Percentiles rank a stretch among this genome's conserved stretches.
These are phyloP conservation scores for Rhizopogon vinicolor DNA, from an alignment of 768 basidiomycete genomes.

Conservation along the genomic window DNA sequence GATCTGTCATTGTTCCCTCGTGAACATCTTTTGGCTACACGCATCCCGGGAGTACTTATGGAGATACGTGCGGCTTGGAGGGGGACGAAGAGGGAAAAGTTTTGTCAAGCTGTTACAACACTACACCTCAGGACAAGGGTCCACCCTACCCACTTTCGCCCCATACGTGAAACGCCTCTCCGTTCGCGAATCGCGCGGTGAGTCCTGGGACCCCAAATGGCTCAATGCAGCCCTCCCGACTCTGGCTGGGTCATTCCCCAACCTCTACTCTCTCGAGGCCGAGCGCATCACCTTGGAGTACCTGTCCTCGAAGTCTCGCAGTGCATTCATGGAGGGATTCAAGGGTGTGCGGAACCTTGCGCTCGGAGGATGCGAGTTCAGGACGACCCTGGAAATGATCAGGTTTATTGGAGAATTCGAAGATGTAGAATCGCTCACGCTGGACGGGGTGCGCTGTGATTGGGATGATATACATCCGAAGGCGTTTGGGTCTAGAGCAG, in stretches of 20 bases:
- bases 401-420: slow-evolving; percentile 22
- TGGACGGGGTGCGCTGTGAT: slow-evolving; percentile 24
- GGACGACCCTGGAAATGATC: slow-evolving; percentile 22
- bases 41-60: slow-evolving; percentile 20
- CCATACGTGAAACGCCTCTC: slow-evolving; percentile 41
- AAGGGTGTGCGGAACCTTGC: slow-evolving; percentile 14
- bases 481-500: slow-evolving; percentile 1
- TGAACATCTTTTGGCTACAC: slow-evolving; percentile 26
- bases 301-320: slow-evolving; percentile 22
- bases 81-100: slow-evolving; percentile 14
- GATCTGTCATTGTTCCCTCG: slow-evolving; percentile 23
- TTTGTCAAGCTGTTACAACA: slow-evolving; percentile 14
- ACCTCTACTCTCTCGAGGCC: slow-evolving; percentile 21
- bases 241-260: slow-evolving; percentile 15
- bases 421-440: slow-evolving; percentile 20
- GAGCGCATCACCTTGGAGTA: slow-evolving; percentile 29
- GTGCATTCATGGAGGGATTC: slow-evolving; percentile 21
- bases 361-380: slow-evolving; percentile 21
- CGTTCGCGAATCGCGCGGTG: slow-evolving; percentile 25
- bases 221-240: slow-evolving; percentile 23
- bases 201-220: slow-evolving; percentile 29
- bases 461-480: background rate
- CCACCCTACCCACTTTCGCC: slow-evolving; percentile 49
- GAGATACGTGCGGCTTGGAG: slow-evolving; percentile 15
- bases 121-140: slow-evolving; percentile 8